A percentile compares a stretch with the other conserved stretches of the same genome.
phyloP scores from a whole-genome alignment of 1,284 basidiomycete genomes.

The Polyporus tsugae region DNA sequence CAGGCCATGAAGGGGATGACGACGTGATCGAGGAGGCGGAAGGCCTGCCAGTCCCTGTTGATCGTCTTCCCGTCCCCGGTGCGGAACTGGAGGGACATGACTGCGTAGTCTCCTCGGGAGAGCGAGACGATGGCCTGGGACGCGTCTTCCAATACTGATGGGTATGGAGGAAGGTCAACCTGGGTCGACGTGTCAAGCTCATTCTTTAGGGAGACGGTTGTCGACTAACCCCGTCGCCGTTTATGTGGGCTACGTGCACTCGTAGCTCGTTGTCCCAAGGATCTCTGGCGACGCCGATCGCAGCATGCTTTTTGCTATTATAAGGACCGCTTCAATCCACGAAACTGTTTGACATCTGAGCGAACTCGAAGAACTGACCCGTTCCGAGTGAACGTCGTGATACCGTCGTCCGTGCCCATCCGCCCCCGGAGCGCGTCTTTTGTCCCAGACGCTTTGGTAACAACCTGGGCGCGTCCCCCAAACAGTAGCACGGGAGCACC shows the following conservation, averaged over 20 bases:
- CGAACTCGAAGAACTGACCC: neutral
- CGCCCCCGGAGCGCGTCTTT: neutral
- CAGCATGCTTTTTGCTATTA: neutral
- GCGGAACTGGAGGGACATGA: conserved; percentile 13
- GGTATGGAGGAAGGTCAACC: conserved; percentile 1
- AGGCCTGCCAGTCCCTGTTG: neutral
- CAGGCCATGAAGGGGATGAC: conserved; percentile 2
- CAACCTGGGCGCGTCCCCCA: conserved; percentile 17
- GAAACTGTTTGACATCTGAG: neutral
- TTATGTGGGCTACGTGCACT: conserved; percentile 1
- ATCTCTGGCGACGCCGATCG: neutral
- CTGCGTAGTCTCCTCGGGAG: conserved; percentile 1
- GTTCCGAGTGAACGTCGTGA: conserved; percentile 1
- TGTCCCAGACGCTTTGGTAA: neutral
- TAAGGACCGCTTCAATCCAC: neutral
- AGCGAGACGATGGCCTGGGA: conserved; percentile 2
- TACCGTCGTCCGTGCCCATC: neutral
- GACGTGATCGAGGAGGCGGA: conserved; percentile 6
- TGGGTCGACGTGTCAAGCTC: neutral
- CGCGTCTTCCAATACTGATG: neutral
- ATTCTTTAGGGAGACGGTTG: neutral
- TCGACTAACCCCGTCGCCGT: neutral
- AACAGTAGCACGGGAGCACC: conserved; percentile 13
- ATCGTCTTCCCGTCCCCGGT: conserved; percentile 10
- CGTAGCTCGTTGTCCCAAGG: neutral